phyloP scores from a whole-genome alignment of 495 filamentous ascomycete species.

The Pseudoneurospora amorphoporcata region DNA sequence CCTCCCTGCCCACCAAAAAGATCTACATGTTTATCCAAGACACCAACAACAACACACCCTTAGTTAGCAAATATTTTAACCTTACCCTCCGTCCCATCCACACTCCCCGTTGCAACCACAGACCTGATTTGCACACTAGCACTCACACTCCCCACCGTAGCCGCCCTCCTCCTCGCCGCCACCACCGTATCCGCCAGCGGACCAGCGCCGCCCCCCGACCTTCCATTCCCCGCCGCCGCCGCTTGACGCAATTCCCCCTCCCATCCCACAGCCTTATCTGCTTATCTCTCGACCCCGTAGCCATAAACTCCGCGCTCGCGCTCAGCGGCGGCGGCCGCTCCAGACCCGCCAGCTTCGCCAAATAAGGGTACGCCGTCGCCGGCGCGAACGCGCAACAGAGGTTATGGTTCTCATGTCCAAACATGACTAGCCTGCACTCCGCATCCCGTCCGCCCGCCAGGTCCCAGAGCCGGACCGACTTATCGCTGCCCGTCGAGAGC shows the following conservation, averaged over 20 bases:
- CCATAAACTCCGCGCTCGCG: conserved; percentile 73
- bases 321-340: conserved; percentile 56
- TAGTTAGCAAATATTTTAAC: conserved; percentile 9
- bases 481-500: conserved; percentile 68
- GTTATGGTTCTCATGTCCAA: conserved; percentile 68
- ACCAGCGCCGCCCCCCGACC: background rate
- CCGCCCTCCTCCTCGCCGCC: background rate
- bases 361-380: conserved; percentile 57
- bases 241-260: conserved; percentile 67
- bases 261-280: conserved; percentile 80
- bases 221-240: background rate
- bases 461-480: conserved; percentile 74
- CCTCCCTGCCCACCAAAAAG: background rate
- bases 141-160: background rate
- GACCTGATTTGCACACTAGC: conserved; percentile 1
- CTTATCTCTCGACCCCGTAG: conserved; percentile 81
- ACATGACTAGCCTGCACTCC: conserved; percentile 64
- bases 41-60: background rate
- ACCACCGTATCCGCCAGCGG: background rate
- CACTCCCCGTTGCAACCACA: conserved; percentile 9
- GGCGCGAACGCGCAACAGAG: conserved; percentile 74
- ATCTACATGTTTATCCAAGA: background rate
- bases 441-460: conserved; percentile 43
- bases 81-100: conserved; percentile 8
- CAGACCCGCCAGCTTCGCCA: conserved; percentile 66